Conservation (phyloP, 352 stramenopile species). For the Blastocystis sp. region DNA sequence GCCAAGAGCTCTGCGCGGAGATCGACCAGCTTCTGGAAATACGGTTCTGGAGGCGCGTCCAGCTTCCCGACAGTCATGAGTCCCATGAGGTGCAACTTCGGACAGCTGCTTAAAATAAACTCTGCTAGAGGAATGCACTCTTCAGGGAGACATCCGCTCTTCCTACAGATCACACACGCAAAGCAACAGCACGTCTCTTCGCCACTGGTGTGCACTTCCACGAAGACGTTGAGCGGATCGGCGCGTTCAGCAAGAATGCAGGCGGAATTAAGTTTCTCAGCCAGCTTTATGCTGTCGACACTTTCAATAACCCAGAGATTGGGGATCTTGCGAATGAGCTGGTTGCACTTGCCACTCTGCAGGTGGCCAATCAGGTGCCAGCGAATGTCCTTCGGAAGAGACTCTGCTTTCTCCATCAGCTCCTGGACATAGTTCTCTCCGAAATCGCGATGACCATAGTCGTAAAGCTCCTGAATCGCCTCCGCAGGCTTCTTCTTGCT, state of each 20-base stretch:
- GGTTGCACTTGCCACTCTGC: slow-evolving; percentile 93
- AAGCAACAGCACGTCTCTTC: slow-evolving; percentile 74
- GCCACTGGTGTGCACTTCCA: slow-evolving; percentile 95
- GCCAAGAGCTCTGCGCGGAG: not conserved
- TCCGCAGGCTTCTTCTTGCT: slow-evolving; percentile 86
- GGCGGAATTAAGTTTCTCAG: slow-evolving; percentile 84
- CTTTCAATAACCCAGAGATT: slow-evolving; percentile 91
- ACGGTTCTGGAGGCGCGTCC: slow-evolving; percentile 67
- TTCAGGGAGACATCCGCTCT: slow-evolving; percentile 79
- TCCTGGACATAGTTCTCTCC: slow-evolving; percentile 98
- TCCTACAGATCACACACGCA: slow-evolving; percentile 65
- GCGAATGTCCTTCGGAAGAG: slow-evolving; percentile 75
- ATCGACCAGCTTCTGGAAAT: slow-evolving; percentile 67
- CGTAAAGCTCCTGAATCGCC: slow-evolving; percentile 78
- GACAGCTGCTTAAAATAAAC: slow-evolving; percentile 81
- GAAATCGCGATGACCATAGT: slow-evolving; percentile 84
- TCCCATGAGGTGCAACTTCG: slow-evolving; percentile 82
- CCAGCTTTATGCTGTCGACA: slow-evolving; percentile 88
- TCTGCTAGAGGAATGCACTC: slow-evolving; percentile 73
- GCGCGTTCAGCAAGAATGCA: slow-evolving; percentile 68
- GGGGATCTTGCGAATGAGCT: slow-evolving; percentile 78
- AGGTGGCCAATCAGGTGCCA: slow-evolving; percentile 98
- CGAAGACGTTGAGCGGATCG: slow-evolving; percentile 81
- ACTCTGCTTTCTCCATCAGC: slow-evolving; percentile 83
- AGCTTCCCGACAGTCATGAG: slow-evolving; percentile 97